A percentile compares a stretch with the other conserved stretches of the same genome.
phyloP scores from a whole-genome alignment of 176 grass and related monocot genomes.

The Cenchrus americanus region DNA sequence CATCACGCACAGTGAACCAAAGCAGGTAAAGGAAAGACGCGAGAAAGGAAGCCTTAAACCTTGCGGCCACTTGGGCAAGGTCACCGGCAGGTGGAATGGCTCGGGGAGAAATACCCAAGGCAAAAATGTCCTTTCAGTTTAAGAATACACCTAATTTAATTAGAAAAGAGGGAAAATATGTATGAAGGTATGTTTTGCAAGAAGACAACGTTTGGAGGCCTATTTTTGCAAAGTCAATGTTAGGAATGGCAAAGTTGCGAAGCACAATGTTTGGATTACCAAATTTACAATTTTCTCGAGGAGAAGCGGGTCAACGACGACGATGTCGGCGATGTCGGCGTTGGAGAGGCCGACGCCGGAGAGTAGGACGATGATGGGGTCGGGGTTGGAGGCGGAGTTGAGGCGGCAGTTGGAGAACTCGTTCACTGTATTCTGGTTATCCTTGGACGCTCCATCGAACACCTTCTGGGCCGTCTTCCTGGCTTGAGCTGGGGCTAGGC shows the following conservation, averaged over 20 bases:
- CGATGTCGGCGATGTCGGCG: conserved; percentile 31
- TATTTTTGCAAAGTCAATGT: too few species aligned
- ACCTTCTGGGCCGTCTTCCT: not conserved
- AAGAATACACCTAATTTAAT: too few species aligned
- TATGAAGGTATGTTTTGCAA: too few species aligned
- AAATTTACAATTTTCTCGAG: too few species aligned
- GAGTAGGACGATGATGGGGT: conserved; percentile 40
- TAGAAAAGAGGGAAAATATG: too few species aligned
- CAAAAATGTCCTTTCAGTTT: too few species aligned
- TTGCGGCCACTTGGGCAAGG: too few species aligned
- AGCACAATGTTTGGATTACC: too few species aligned
- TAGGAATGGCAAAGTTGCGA: too few species aligned
- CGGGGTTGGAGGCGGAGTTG: conserved; percentile 25
- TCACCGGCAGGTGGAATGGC: too few species aligned
- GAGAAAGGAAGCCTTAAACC: not conserved
- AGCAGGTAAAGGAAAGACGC: not conserved
- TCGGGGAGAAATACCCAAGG: too few species aligned
- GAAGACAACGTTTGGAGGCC: too few species aligned
- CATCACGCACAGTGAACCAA: not conserved
- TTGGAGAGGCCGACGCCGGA: conserved; percentile 33
- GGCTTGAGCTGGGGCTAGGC: conserved; percentile 34
- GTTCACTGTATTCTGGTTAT: not conserved
- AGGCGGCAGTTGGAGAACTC: not conserved
- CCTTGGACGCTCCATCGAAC: not conserved
- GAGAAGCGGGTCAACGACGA: conserved; percentile 22